These are phyloP conservation scores for Melaleuca quinquenervia DNA, from an alignment of 345 rosid species.

Conservation along the genomic window DNA sequence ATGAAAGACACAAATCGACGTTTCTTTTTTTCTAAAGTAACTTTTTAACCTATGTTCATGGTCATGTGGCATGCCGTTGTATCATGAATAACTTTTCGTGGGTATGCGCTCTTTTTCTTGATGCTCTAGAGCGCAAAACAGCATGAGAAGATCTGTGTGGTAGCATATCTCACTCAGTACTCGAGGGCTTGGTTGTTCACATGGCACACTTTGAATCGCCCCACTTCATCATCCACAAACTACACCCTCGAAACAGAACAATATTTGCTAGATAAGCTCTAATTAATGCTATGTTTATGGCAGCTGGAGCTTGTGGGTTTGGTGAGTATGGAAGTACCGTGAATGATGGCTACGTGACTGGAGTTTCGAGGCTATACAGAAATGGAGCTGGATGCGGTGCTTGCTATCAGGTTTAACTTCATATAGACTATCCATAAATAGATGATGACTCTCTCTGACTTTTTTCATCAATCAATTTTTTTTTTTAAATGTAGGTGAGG, in stretches of 20 bases:
- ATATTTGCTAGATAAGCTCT: not conserved
- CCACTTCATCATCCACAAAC: not conserved
- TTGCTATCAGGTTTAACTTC: constrained; percentile 68
- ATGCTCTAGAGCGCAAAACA: not conserved
- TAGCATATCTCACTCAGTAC: not conserved
- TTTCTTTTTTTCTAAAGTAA: not conserved
- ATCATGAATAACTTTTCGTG: not conserved
- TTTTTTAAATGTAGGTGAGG: constrained; percentile 32
- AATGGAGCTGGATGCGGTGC: constrained; percentile 86
- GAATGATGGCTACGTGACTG: constrained; percentile 69
- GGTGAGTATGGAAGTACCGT: constrained; percentile 69
- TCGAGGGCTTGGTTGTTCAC: not conserved
- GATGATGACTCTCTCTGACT: not conserved
- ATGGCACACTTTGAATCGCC: not conserved
- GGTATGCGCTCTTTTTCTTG: not conserved
- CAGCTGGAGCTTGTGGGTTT: constrained; percentile 85
- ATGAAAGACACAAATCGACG: not conserved
- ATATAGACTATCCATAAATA: not conserved
- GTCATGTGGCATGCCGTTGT: not conserved
- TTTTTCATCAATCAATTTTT: not conserved
- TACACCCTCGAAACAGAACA: not conserved
- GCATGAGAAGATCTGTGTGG: not conserved
- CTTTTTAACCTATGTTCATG: not conserved
- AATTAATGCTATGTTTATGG: not conserved
- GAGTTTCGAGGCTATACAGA: constrained; percentile 58